A percentile compares a stretch with the other conserved stretches of the same genome.
phyloP scores from a whole-genome alignment of 2,329 filamentous ascomycete genomes.

The Fusarium oxysporum region DNA sequence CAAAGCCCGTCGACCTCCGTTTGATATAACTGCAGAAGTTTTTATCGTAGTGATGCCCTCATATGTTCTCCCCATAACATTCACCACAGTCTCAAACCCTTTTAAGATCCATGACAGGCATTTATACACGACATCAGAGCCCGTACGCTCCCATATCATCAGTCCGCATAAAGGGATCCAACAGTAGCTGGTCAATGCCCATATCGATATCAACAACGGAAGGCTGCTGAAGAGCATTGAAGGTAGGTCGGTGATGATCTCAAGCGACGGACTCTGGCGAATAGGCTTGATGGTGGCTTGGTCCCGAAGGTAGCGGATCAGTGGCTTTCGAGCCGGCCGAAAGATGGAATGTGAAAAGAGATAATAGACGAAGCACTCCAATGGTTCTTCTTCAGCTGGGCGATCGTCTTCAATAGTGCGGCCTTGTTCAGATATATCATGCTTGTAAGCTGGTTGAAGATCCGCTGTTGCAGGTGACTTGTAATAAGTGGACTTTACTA shows the following conservation, averaged over 20 bases:
- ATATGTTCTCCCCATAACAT: not conserved
- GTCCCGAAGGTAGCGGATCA: slow-evolving; percentile 28
- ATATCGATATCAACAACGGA: slow-evolving; percentile 30
- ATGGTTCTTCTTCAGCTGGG: slow-evolving; percentile 19
- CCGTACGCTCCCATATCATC: slow-evolving; percentile 35
- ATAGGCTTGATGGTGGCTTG: slow-evolving; percentile 30
- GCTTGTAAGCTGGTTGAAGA: not conserved
- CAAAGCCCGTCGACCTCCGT: slow-evolving; percentile 5
- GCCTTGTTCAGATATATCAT: not conserved
- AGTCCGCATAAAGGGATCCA: slow-evolving; percentile 34
- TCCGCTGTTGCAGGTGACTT: not conserved
- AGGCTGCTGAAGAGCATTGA: slow-evolving; percentile 32
- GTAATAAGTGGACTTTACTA: not conserved
- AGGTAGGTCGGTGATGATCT: slow-evolving; percentile 25
- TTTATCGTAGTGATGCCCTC: not conserved
- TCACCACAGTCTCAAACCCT: not conserved
- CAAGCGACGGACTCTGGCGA: slow-evolving; percentile 17
- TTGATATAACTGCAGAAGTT: slow-evolving; percentile 4
- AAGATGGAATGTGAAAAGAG: slow-evolving; percentile 34
- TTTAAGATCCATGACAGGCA: slow-evolving; percentile 12
- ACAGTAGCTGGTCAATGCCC: slow-evolving; percentile 34
- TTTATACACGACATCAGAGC: slow-evolving; percentile 27
- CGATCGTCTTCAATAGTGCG: not conserved
- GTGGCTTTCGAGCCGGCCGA: slow-evolving; percentile 18
- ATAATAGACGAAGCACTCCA: slow-evolving; percentile 14